Base-by-base conservation (phyloP, 305 asterid species). In the Caryopteris hybrid region DNA sequence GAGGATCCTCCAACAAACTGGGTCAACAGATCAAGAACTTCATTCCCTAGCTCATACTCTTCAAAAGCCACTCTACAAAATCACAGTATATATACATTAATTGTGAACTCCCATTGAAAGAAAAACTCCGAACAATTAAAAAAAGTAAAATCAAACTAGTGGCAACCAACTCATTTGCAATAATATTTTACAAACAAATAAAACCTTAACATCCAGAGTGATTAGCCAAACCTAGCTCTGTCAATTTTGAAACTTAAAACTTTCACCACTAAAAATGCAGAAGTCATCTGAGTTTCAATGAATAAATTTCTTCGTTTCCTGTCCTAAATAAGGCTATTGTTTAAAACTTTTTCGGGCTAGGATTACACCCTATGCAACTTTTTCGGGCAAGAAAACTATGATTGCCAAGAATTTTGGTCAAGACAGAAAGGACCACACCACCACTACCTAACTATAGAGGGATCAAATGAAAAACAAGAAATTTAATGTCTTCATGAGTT, bases 1-100 rank as follows among this genome's bases (percentile, higher is more conserved):
- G 80, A 56, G 81, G 92, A 80, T 56, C 98, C 99, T 75, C 95
- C 96, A 77, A 95, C 88, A 84, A 84, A 89, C 68, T 84, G 88
- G 59, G 83, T 79, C 83, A 95, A 76, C 76, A 83, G 34, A 64
- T 81, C 77, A 65, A 95, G 76, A 63, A 92, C 91, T 70, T 88
- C 96, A 62, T 73, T 81, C 34, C 71, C 74, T 46, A 79, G 41
- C 54, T 74, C 96, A 80, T 73, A 84, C 84, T 95, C 98, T 73
- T 74, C 80, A 50, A 70, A 79, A 74, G 87, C 86, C 92, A 84
- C 76, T 88, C 99, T 95, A 73, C 68, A 69, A 79, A 56, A 76
- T 67, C 58, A 71, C 72, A 68, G 55, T 55, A 51, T 21, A 69
- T 54, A 67, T 41, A 56, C 58, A 38, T 58, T 52, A 17, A 29